These are phyloP conservation scores for Clitopilus hobsonii DNA, from an alignment of 768 basidiomycete genomes.

Conservation along the genomic window DNA sequence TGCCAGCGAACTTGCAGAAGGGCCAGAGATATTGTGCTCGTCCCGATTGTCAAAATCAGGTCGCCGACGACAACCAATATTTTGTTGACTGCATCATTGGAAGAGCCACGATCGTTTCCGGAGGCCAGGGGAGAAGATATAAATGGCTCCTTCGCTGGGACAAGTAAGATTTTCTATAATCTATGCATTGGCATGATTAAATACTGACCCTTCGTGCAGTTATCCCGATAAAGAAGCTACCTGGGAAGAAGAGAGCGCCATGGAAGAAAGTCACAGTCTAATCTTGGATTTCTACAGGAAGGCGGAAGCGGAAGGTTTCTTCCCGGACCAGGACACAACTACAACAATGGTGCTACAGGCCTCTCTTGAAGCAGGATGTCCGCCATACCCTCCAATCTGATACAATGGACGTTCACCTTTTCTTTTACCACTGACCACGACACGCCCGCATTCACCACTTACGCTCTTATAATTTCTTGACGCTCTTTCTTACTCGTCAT, in stretches of 20 bases:
- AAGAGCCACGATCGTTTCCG: constrained; percentile 17
- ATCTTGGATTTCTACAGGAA: constrained; percentile 24
- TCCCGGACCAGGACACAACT: constrained; percentile 18
- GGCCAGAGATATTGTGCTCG: constrained; percentile 6
- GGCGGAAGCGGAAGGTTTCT: constrained; percentile 22
- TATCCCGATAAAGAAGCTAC: constrained; percentile 28
- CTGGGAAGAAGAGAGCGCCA: constrained; percentile 26
- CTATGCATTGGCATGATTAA: too few relatives aligned
- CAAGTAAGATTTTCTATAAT: constrained; percentile 19
- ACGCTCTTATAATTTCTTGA: too few relatives aligned
- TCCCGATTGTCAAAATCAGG: constrained; percentile 21
- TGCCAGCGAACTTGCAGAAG: neutral
- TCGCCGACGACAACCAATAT: constrained; percentile 13
- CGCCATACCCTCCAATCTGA: neutral
- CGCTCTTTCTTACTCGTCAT: too few relatives aligned
- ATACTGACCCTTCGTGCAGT: constrained; percentile 14
- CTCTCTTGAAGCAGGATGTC: constrained; percentile 22
- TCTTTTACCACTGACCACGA: too few relatives aligned
- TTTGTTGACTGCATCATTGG: constrained; percentile 33
- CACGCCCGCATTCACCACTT: too few relatives aligned
- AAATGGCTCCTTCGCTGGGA: constrained; percentile 38
- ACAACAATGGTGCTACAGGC: constrained; percentile 24
- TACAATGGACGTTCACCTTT: too few relatives aligned
- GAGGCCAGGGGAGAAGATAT: constrained; percentile 16
- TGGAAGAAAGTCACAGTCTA: constrained; percentile 22